phyloP scores from a whole-genome alignment of 2,329 filamentous ascomycete genomes.

The Orbilia brochopaga region DNA sequence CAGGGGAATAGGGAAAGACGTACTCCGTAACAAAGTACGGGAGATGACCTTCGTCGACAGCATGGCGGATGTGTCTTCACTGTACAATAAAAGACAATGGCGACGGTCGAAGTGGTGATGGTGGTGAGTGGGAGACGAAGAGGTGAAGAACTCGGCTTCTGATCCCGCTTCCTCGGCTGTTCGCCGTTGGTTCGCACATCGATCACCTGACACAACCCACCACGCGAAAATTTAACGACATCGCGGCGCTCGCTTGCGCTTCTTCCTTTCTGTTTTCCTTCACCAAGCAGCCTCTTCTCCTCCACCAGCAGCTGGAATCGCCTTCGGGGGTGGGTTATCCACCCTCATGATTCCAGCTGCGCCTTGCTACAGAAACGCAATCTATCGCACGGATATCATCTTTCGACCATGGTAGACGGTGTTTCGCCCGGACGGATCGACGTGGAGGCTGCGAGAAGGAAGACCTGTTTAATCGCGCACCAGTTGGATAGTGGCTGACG shows the following conservation, averaged over 20 bases:
- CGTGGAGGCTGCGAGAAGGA: conserved; percentile 53
- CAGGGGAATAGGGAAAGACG: not conserved
- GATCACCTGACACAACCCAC: conserved; percentile 18
- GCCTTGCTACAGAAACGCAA: conserved; percentile 49
- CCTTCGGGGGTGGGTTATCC: conserved; percentile 43
- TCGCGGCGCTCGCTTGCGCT: conserved; percentile 7
- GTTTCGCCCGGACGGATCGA: conserved; percentile 37
- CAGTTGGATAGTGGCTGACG: conserved; percentile 51
- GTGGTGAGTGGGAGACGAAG: conserved; percentile 13
- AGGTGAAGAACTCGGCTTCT: conserved; percentile 42
- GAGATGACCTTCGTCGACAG: conserved; percentile 44
- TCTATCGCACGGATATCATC: conserved; percentile 47
- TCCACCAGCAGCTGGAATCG: conserved; percentile 33
- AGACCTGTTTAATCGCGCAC: conserved; percentile 54
- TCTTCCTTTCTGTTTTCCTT: conserved; percentile 18
- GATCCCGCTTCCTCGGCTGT: conserved; percentile 50
- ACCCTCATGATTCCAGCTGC: conserved; percentile 33
- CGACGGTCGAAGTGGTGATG: conserved; percentile 1
- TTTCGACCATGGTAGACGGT: conserved; percentile 50
- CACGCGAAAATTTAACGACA: conserved; percentile 29
- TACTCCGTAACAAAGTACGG: conserved; percentile 43
- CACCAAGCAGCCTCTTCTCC: conserved; percentile 52
- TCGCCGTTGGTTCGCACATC: conserved; percentile 23
- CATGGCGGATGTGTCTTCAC: conserved; percentile 22
- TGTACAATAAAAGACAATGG: conserved; percentile 9